Base-by-base conservation (phyloP, 2,329 filamentous ascomycete genomes). In the Cytospora schulzeri region DNA sequence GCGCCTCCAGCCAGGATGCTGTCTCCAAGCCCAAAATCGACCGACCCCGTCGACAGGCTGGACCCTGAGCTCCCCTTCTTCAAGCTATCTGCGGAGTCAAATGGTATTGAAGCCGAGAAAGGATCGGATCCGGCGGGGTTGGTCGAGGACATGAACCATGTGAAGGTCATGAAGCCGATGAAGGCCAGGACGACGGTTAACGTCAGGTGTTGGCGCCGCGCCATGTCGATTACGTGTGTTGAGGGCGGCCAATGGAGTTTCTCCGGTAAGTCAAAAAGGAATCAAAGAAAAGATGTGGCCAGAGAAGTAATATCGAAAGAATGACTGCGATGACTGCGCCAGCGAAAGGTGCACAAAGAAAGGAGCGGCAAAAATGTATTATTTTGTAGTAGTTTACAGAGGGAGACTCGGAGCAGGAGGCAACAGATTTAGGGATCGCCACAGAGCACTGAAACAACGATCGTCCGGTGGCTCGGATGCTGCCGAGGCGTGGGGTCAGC, bases 1-100 rank as follows among this genome's bases (percentile, higher is more conserved):
- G 88, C 88, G 62, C 86, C 86, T 63, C 90, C 91, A 22, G 83
- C 81, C 26, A 92, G 79, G 22, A 89, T 76, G 52, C 76, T 76
- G 29, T 78, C 75, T 1, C 84, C 77, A 33, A 85, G 70, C 60
- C 81, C 80, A 26, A 80, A 68, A 22, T 70, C 72, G 8, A 64
- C 50, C 14, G 63, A 58, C 35, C 48, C 57, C 51, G 63, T 57
- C 48, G 65, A 50, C 52, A 38, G 56, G 59, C 59, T 53, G 51
- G 59, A 56, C 57, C 56, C 57, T 62, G 61, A 67, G 51, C 68
- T 66, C 62, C 70, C 64, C 48, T 66, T 60, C 55, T 58, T 51
- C 48, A 64, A 29, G 65, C 61, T 52, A 66, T 69, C 66, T 68
- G 73, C 72, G 62, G 57, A 73, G 73, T 64, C 48, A 65, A 74